Percentiles rank a stretch among this genome's conserved stretches.
phyloP scores from a whole-genome alignment of 1,139 yeast genomes.

The Yamadazyma songkhlaensis region DNA sequence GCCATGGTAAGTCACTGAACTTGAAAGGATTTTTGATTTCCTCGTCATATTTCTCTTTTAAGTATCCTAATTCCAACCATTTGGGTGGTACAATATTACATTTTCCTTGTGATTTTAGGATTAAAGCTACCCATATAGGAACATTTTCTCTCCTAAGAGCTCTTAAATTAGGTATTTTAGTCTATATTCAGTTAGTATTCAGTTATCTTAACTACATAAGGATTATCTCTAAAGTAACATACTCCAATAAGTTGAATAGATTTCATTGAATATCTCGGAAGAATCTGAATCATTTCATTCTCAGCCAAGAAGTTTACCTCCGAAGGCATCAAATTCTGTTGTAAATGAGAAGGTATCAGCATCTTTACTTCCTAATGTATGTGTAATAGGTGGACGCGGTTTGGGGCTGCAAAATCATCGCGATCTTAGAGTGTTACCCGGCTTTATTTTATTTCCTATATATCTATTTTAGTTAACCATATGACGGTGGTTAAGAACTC shows the following conservation, averaged over 20 bases:
- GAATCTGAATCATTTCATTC: constrained; percentile 65
- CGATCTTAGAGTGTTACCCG: neutral
- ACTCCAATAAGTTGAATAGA: constrained; percentile 60
- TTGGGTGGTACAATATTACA: constrained; percentile 84
- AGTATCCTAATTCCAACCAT: constrained; percentile 68
- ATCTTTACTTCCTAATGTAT: constrained; percentile 24
- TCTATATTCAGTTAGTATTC: constrained; percentile 13
- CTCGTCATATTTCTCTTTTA: constrained; percentile 62
- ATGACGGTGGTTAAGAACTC: constrained; percentile 9
- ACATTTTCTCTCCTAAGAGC: constrained; percentile 72
- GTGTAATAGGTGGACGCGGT: neutral
- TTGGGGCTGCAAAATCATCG: neutral
- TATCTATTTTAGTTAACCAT: constrained; percentile 9
- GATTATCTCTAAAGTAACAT: constrained; percentile 23
- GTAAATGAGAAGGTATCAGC: constrained; percentile 63
- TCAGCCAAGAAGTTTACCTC: constrained; percentile 87
- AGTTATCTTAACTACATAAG: neutral
- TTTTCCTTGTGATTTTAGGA: constrained; percentile 79
- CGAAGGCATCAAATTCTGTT: constrained; percentile 63
- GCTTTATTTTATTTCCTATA: neutral
- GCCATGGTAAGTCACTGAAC: constrained; percentile 76
- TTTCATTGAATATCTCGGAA: constrained; percentile 73
- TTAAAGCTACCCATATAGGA: constrained; percentile 86
- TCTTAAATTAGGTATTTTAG: constrained; percentile 49
- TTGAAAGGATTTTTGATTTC: constrained; percentile 57